Conservation (phyloP, 2,329 filamentous ascomycete species). For the Didymella segeticola region DNA sequence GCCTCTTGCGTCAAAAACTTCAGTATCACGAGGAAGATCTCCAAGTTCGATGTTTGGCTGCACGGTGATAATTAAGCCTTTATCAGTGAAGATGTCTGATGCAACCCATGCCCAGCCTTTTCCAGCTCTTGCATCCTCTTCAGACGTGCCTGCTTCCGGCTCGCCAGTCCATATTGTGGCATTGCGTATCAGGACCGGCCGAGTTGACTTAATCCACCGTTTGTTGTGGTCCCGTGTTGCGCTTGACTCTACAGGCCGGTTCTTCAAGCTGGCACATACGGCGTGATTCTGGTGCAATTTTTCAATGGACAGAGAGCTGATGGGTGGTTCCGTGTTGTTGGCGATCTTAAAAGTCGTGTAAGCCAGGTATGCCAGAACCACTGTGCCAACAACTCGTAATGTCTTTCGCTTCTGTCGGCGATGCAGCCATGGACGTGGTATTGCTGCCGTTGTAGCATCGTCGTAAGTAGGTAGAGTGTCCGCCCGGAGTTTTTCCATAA, state of each 20-base stretch:
- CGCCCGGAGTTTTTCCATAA: slow-evolving; percentile 28
- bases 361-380: slow-evolving; percentile 28
- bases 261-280: slow-evolving; percentile 63
- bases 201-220: slow-evolving; percentile 64
- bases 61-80: slow-evolving; percentile 67
- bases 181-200: slow-evolving; percentile 69
- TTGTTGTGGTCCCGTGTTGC: slow-evolving; percentile 66
- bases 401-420: slow-evolving; percentile 27
- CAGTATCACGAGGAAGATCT: slow-evolving; percentile 39
- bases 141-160: slow-evolving; percentile 59
- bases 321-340: slow-evolving; percentile 22
- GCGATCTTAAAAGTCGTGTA: slow-evolving; percentile 26
- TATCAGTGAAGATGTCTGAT: slow-evolving; percentile 67
- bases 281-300: slow-evolving; percentile 62
- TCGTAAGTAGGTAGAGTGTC: slow-evolving; percentile 32
- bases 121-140: slow-evolving; percentile 63
- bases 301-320: slow-evolving; percentile 55
- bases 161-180: slow-evolving; percentile 72
- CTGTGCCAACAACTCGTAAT: slow-evolving; percentile 26
- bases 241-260: slow-evolving; percentile 62
- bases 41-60: slow-evolving; percentile 52
- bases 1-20: slow-evolving; percentile 65
- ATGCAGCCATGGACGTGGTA: slow-evolving; percentile 19
- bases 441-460: slow-evolving; percentile 23
- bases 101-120: slow-evolving; percentile 66